phyloP scores from a whole-genome alignment of 2,329 filamentous ascomycete species.

The Magnaporthiopsis incrustans region DNA sequence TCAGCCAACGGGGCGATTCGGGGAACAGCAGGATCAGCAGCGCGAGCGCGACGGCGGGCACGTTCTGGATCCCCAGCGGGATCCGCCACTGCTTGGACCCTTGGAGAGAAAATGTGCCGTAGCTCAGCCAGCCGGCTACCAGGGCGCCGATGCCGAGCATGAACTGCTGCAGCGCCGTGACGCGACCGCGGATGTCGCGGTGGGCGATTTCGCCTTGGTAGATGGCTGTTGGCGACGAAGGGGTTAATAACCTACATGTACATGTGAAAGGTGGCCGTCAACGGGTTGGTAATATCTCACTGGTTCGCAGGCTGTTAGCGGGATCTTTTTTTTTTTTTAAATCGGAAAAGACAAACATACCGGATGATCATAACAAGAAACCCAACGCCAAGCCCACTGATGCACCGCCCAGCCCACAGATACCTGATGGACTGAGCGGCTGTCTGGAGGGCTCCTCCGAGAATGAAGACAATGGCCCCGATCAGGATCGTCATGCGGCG shows the following conservation, averaged over 20 bases:
- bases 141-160: slow-evolving; percentile 73
- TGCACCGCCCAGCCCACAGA: slow-evolving; percentile 60
- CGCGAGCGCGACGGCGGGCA: slow-evolving; percentile 58
- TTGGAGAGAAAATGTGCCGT: slow-evolving; percentile 32
- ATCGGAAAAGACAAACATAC: too few relatives aligned
- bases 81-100: slow-evolving; percentile 41
- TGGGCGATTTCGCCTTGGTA: slow-evolving; percentile 77
- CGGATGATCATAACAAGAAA: slow-evolving; percentile 33
- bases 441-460: slow-evolving; percentile 68
- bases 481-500: slow-evolving; percentile 64
- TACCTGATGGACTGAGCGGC: slow-evolving; percentile 50
- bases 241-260: background rate
- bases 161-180: slow-evolving; percentile 73
- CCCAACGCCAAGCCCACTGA: slow-evolving; percentile 57
- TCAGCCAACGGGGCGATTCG: slow-evolving; percentile 67
- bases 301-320: background rate
- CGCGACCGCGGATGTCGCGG: slow-evolving; percentile 65
- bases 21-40: slow-evolving; percentile 62
- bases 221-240: slow-evolving; percentile 30
- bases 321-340: too few relatives aligned
- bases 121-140: slow-evolving; percentile 65
- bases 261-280: background rate
- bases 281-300: background rate
- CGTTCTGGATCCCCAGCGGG: slow-evolving; percentile 45
- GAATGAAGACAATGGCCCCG: slow-evolving; percentile 61